phyloP scores from a whole-genome alignment of 1,284 basidiomycete genomes.

The Schizopora paradoxa region DNA sequence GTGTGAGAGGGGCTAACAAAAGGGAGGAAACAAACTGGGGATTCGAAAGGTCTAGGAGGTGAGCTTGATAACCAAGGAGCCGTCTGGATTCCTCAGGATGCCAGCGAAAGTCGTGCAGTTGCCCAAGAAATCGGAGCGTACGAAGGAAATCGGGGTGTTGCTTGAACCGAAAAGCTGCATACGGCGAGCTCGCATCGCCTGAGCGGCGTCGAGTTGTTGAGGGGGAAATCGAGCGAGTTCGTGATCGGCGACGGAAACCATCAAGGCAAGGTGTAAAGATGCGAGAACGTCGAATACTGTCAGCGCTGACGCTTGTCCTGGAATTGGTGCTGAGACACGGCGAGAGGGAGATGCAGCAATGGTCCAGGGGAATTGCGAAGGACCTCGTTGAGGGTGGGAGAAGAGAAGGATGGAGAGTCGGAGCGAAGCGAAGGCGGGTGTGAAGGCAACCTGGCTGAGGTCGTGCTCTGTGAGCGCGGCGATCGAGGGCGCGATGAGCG shows the following conservation, averaged over 20 bases:
- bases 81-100: constrained; percentile 9
- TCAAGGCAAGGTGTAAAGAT: constrained; percentile 7
- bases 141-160: neutral
- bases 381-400: neutral
- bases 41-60: too few relatives aligned
- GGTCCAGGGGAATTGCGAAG: constrained; percentile 5
- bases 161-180: neutral
- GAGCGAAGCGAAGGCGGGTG: neutral
- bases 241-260: constrained; percentile 3
- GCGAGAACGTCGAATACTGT: constrained; percentile 9
- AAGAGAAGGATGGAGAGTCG: constrained; percentile 6
- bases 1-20: too few relatives aligned
- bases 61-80: constrained; percentile 8
- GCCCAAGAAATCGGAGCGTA: constrained; percentile 13
- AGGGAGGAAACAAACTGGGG: too few relatives aligned
- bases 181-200: neutral
- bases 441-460: constrained; percentile 1
- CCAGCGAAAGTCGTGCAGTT: constrained; percentile 11
- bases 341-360: constrained; percentile 8
- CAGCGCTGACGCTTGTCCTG: constrained; percentile 1
- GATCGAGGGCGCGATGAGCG: neutral
- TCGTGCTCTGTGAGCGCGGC: neutral
- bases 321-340: constrained; percentile 8
- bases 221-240: constrained; percentile 7
- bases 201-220: constrained; percentile 1